phyloP scores from a whole-genome alignment of 495 filamentous ascomycete genomes.

The Aspergillus sparsus region DNA sequence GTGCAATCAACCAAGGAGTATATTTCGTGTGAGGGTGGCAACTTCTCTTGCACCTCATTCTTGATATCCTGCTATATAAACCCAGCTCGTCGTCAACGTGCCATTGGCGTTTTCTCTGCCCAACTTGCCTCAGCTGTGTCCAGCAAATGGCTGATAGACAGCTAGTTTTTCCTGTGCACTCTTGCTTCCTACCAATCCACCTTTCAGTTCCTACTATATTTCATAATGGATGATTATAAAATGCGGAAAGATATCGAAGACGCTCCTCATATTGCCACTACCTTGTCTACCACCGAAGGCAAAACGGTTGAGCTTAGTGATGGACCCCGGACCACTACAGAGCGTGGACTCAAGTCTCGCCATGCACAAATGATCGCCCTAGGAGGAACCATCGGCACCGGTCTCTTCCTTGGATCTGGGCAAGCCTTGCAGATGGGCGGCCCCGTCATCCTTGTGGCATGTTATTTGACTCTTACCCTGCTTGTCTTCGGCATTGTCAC shows the following conservation, averaged over 20 bases:
- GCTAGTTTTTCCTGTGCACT: constrained; percentile 3
- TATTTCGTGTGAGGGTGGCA: too few relatives aligned
- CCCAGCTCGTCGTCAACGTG: neutral
- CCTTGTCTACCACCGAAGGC: neutral
- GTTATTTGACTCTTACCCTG: constrained; percentile 51
- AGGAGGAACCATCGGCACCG: constrained; percentile 61
- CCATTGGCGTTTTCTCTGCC: neutral
- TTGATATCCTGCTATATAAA: neutral
- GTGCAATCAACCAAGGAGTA: too few relatives aligned
- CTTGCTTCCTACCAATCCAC: neutral
- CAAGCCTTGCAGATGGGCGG: constrained; percentile 55
- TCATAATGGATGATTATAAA: neutral
- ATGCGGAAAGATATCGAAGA: constrained; percentile 5
- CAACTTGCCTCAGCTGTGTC: neutral
- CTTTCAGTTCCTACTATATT: neutral
- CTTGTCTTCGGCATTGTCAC: constrained; percentile 58
- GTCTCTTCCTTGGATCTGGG: constrained; percentile 50
- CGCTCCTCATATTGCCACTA: neutral
- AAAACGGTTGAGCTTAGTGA: constrained; percentile 1
- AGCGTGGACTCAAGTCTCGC: neutral
- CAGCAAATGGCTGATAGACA: constrained; percentile 1
- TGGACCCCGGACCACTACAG: neutral
- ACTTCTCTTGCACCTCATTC: neutral
- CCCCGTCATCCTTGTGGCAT: constrained; percentile 61
- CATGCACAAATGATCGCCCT: constrained; percentile 1